Evolutionary conservation across 1,284 basidiomycete species (phyloP), one percentile per base, ranked within the genome.

Genomic region (Apiotrichum mycotoxinovorans): DNA sequence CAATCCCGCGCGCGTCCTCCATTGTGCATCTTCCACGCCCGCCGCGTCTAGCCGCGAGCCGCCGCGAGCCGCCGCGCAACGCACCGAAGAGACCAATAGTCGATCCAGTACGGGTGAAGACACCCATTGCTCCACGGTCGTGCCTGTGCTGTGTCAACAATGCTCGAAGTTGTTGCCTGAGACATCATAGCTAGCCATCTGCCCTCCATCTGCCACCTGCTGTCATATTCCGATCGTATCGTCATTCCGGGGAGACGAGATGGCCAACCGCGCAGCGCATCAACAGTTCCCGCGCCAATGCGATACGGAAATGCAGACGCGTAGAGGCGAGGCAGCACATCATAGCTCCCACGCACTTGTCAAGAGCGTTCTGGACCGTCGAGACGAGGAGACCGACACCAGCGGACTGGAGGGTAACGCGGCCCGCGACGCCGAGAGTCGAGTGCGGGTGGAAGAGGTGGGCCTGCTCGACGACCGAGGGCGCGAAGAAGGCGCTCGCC

Each of bases 121-220:
- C 82, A 77, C 93, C 93, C 76, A 87, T 82, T n/a, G 91, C 91
- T 66, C 93, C 93, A 66, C 83, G 82, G 56, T 86, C 83, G 78
- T 96, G 92, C 54, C 79, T 78, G 60, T 23, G 41, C 30, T 26
- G 20, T 41, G 48, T 53, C 34, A 52, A 49, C 44, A 42, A 33
- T 17, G 20, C 9, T 46, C 52, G n/a, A n/a, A n/a, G n/a, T n/a
- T n/a, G n/a, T n/a, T n/a, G n/a, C n/a, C n/a, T n/a, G n/a, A n/a
- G n/a, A n/a, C n/a, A n/a, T n/a, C n/a, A n/a, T n/a, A n/a, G n/a
- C n/a, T n/a, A n/a, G n/a, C n/a, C n/a, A n/a, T n/a, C n/a, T n/a
- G n/a, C n/a, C n/a, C n/a, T n/a, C n/a, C n/a, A n/a, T n/a, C n/a
- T n/a, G n/a, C n/a, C n/a, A n/a, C n/a, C n/a, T n/a, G n/a, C n/a